These are phyloP conservation scores for Stylosanthes scabra DNA, from an alignment of 331 rosid genomes.

Conservation along the genomic window DNA sequence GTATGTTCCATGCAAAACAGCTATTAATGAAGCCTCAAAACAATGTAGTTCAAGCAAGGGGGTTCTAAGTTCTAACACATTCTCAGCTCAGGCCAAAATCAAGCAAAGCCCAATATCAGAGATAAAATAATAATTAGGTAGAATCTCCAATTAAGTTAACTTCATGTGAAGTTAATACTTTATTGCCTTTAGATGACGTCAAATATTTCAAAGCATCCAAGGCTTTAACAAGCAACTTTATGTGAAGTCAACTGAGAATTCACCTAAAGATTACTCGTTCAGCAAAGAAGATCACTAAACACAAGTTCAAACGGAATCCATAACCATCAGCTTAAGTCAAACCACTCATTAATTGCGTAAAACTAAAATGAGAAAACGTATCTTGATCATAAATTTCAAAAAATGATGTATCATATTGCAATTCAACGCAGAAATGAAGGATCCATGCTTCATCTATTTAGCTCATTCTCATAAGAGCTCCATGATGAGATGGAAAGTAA, in stretches of 20 bases:
- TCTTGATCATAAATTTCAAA: neutral
- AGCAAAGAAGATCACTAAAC: neutral
- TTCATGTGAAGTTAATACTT: too few relatives aligned
- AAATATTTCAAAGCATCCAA: too few relatives aligned
- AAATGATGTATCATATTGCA: too few relatives aligned
- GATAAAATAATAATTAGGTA: too few relatives aligned
- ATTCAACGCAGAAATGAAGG: neutral
- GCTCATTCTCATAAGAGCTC: neutral
- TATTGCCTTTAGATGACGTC: too few relatives aligned
- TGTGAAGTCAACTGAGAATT: too few relatives aligned
- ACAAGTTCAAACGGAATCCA: constrained; percentile 7
- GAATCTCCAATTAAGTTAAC: too few relatives aligned
- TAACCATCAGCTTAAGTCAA: neutral
- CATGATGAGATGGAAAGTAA: neutral
- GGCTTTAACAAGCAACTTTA: too few relatives aligned
- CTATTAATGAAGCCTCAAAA: constrained; percentile 10
- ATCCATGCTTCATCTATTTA: constrained; percentile 6
- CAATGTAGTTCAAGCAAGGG: constrained; percentile 14
- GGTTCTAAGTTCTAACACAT: neutral
- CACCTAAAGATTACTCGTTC: neutral
- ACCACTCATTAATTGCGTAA: neutral
- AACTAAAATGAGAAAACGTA: neutral
- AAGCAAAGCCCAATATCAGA: too few relatives aligned
- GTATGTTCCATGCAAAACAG: neutral
- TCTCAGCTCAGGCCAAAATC: neutral